These are phyloP conservation scores for Cystobasidium onofrii DNA, from an alignment of 768 basidiomycete species.

Conservation along the genomic window DNA sequence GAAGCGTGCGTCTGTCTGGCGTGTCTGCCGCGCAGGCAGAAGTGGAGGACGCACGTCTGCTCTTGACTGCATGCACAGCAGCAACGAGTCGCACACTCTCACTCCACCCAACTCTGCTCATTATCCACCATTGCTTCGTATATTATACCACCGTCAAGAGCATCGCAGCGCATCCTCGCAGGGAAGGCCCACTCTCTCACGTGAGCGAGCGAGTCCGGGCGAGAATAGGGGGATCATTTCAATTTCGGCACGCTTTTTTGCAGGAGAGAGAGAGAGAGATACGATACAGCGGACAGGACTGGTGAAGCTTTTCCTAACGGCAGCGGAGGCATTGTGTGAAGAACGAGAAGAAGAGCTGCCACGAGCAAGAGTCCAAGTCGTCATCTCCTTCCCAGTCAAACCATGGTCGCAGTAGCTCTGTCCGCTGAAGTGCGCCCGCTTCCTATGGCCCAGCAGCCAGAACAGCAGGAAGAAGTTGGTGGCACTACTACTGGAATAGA, in stretches of 20 bases:
- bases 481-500: constrained; percentile 5
- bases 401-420: constrained; percentile 17
- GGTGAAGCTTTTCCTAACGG: background rate
- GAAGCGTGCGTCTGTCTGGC: no score
- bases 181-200: background rate
- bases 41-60: no score
- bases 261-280: background rate
- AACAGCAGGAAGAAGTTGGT: background rate
- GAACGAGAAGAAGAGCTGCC: no score
- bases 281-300: no score
- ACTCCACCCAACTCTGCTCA: no score
- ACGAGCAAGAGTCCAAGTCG: no score
- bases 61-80: no score
- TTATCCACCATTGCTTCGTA: no score
- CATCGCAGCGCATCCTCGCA: background rate
- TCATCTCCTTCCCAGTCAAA: background rate
- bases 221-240: constrained; percentile 1
- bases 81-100: no score
- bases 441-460: background rate
- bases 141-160: no score
- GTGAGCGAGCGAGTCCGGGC: background rate
- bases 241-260: background rate
- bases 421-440: constrained; percentile 7
- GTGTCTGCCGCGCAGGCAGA: no score
- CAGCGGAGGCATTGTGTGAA: no score